Evolutionary conservation across 78 protist species (phyloP).

Genomic region (Chrysochromulina tobinii): DNA sequence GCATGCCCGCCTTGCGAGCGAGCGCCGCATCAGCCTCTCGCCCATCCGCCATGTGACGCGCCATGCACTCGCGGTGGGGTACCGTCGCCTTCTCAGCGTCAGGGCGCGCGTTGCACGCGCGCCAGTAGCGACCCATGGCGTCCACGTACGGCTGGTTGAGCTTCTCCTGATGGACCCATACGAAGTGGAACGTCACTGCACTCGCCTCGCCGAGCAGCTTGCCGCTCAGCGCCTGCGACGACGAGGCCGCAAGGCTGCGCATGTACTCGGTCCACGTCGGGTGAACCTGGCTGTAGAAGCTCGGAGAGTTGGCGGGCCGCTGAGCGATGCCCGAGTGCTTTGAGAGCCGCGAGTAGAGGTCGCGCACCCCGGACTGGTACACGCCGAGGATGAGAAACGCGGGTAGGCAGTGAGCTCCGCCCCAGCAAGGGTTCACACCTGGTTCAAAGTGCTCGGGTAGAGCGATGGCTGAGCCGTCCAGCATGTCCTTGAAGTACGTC

Average conservation of each 20-base stretch:
- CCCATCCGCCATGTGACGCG: background rate
- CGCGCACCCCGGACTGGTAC: background rate
- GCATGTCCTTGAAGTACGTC: background rate
- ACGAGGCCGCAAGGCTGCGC: background rate
- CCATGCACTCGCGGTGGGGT: conserved; percentile 3
- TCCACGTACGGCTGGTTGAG: background rate
- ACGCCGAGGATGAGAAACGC: background rate
- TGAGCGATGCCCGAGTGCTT: background rate
- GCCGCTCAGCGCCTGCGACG: background rate
- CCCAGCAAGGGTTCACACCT: background rate
- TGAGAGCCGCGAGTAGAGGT: background rate
- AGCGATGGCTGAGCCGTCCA: background rate
- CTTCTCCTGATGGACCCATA: conserved; percentile 3
- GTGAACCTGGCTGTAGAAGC: background rate
- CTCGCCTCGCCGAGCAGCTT: background rate
- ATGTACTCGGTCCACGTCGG: background rate
- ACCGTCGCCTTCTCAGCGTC: background rate
- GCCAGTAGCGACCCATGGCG: conserved; percentile 13
- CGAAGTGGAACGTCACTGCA: background rate
- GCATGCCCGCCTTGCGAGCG: background rate
- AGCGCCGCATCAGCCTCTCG: background rate
- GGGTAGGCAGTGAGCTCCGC: background rate
- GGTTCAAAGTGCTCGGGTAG: background rate
- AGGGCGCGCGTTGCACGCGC: background rate
- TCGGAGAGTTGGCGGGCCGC: background rate